Evolutionary conservation across 2,329 filamentous ascomycete genomes (phyloP), one percentile per base, ranked within the genome.

Genomic region (Tolypocladium tundrense): DNA sequence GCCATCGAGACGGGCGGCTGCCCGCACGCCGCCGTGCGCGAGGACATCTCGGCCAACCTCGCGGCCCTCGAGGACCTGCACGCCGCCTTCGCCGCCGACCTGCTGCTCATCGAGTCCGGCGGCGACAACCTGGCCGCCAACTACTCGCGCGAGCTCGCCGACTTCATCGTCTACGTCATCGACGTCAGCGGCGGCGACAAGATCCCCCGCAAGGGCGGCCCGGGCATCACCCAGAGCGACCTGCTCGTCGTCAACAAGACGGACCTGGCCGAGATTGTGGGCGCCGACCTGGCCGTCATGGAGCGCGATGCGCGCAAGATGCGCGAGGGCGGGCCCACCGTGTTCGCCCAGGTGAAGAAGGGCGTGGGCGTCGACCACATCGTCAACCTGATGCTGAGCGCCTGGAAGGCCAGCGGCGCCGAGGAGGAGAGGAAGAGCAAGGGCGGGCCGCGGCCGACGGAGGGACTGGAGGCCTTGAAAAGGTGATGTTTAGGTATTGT

Each of bases 111-210:
- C 70, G 94, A 99, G 76, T 91, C 86, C 21, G 94, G 94, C 51
- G 94, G 94, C 59, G 94, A 99, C 72, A 99, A 99, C 72, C 83
- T 99, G 1, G 94, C 94, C 0, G 94, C 94, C 4, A 99, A 99
- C 78, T 99, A 99, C 80, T 90, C 85, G 57, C 83, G 94, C 59
- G 94, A 99, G 75, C 79, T 99, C 63, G 94, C 94, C 1, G 94
- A 99, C 73, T 99, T 89, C 72, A 99, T 99, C 74, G 88, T 99
- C 75, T 99, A 99, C 72, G 94, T 99, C 37, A 97, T 99, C 66
- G 94, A 99, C 73, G 94, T 99, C 21, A 89, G 87, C 58, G 94
- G 94, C 27, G 94, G 94, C 14, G 94, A 99, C 74, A 99, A 99
- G 82, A 88, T 99, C 55, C 94, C 94, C 0, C 78, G 94, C 35